These are phyloP conservation scores for Monilinia laxa DNA, from an alignment of 2,329 filamentous ascomycete genomes.

Conservation along the genomic window DNA sequence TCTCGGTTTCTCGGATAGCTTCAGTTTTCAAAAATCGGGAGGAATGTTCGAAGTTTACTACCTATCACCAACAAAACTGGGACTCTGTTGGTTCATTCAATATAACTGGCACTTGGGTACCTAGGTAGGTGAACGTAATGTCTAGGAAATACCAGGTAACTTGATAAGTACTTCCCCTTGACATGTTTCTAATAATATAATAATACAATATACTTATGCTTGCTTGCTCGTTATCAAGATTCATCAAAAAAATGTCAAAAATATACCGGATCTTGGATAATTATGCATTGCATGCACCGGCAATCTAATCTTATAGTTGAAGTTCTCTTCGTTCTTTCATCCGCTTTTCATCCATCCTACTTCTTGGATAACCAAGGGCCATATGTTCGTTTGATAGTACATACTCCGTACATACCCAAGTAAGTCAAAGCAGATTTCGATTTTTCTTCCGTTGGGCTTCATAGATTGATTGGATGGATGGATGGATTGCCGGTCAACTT, in stretches of 20 bases:
- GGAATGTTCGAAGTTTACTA: no score
- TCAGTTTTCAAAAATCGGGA: not conserved
- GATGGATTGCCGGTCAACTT: no score
- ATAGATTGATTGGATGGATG: not conserved
- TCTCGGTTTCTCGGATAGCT: not conserved
- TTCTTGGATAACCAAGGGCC: not conserved
- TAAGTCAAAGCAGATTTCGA: not conserved
- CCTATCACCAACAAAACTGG: no score
- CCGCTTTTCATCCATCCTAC: not conserved
- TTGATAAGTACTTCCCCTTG: not conserved
- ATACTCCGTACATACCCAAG: no score
- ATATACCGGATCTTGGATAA: not conserved
- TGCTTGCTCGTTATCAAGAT: conserved; percentile 3
- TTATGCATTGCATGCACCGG: not conserved
- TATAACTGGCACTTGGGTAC: no score
- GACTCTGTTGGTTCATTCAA: no score
- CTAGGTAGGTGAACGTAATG: no score
- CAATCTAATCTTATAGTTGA: conserved; percentile 1
- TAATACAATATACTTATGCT: not conserved
- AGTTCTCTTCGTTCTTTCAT: not conserved
- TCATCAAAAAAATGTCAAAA: not conserved
- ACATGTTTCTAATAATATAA: no score
- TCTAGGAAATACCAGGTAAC: no score
- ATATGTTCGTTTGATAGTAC: no score
- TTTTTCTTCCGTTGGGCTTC: not conserved